phyloP scores from a whole-genome alignment of 2,329 filamentous ascomycete genomes.

The Paecilomyces fulvus region DNA sequence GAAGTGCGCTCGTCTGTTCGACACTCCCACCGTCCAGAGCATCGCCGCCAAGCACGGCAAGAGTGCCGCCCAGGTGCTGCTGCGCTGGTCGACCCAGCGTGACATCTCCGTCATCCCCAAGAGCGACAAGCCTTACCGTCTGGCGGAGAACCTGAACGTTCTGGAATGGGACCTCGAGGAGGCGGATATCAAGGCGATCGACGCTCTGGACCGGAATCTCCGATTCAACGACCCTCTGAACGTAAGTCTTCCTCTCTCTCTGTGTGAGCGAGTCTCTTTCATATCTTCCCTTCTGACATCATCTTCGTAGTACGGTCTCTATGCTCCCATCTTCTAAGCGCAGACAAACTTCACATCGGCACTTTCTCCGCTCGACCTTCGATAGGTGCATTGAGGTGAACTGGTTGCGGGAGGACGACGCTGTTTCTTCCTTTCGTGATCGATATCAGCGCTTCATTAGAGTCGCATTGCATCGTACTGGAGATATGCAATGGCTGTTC shows the following conservation, averaged over 20 bases:
- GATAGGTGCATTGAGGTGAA: not conserved
- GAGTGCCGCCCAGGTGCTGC: slow-evolving; percentile 69
- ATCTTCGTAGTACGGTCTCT: slow-evolving; percentile 37
- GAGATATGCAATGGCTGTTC: not conserved
- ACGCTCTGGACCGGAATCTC: slow-evolving; percentile 54
- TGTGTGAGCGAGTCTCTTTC: slow-evolving; percentile 4
- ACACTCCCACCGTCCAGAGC: slow-evolving; percentile 55
- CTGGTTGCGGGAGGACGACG: not conserved
- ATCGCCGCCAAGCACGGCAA: slow-evolving; percentile 64
- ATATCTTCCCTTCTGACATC: slow-evolving; percentile 16
- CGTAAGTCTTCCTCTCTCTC: slow-evolving; percentile 41
- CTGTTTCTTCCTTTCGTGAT: not conserved
- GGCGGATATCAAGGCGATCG: slow-evolving; percentile 60
- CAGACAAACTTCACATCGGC: not conserved
- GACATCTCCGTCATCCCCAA: slow-evolving; percentile 77
- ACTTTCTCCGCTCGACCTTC: not conserved
- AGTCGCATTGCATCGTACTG: not conserved
- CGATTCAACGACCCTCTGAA: slow-evolving; percentile 71
- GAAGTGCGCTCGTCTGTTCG: slow-evolving; percentile 59
- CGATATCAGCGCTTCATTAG: not conserved
- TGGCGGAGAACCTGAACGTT: slow-evolving; percentile 60
- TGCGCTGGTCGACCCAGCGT: slow-evolving; percentile 81
- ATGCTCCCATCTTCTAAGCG: slow-evolving; percentile 25
- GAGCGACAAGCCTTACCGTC: slow-evolving; percentile 50
- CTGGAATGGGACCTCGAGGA: slow-evolving; percentile 57